Evolutionary conservation across 2,329 filamentous ascomycete species (phyloP), one percentile per base, ranked within the genome.

Genomic region (Beauveria brongniartii): DNA sequence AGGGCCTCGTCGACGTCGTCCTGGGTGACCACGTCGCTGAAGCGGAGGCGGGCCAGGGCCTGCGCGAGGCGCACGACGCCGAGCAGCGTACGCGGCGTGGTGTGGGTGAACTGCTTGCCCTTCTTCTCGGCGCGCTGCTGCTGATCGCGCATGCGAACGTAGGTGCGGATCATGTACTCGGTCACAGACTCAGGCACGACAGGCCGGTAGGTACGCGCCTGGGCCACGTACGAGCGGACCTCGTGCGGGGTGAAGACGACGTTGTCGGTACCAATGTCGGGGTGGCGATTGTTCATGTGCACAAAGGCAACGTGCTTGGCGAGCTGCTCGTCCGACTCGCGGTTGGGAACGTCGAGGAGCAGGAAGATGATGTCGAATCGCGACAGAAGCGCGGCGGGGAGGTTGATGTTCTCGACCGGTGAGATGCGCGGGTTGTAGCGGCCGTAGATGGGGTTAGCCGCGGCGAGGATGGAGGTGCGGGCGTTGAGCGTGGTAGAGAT

Each of bases 361-460:
- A 99, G 82, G 82, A 97, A 99, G 67, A 99, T 84, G 67, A 99
- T 83, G 73, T 99, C 94, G 76, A 99, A 99, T 84, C 94, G 91
- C 63, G 93, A 97, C 59, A 99, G 84, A 22, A 99, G 85, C 22
- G 94, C 94, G 20, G 94, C 94, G n/a, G 94, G 94, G 46, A 99
- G 86, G 75, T 99, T 99, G 77, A 99, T 99, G 75, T 99, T 99
- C 75, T 99, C 94, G 28, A 99, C 92, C 0, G 94, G 94, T 0
- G 93, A 97, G 68, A 99, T 89, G 65, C 92, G 91, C 61, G 94
- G 94, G 77, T 99, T 99, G 81, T 99, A 99, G 64, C 94, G 91
- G 65, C 94, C 94, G 70, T 99, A 99, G 47, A 99, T 84, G 62
- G 94, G 94, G 77, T 99, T 99, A 67, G 94, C 94, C 22, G 94